Evolutionary conservation across 441 rosid species (phyloP), one percentile per base, ranked within the genome.

Genomic region (Croton setiger): DNA sequence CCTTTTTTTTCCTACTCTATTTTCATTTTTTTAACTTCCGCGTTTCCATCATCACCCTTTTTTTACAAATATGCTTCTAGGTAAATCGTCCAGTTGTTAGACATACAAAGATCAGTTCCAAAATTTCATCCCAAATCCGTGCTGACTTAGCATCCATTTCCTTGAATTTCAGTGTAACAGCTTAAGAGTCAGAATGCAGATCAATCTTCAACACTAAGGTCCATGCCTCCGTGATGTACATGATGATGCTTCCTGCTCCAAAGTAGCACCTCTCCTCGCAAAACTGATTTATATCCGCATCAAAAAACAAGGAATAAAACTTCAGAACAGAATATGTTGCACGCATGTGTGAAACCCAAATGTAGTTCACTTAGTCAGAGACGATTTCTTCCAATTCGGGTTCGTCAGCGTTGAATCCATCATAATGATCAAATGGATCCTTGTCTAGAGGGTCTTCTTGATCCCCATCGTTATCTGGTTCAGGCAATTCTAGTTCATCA

Each of bases 361-460:
- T n/a, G 12, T n/a, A 23, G 36, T 44, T 31, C 68, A 43, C 18
- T 75, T 72, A 92, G 78, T 91, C 99, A 21, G 99, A 90, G 65
- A 95, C 83, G 63, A 87, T 78, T 75, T 90, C 96, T 56, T 91
- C 97, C 58, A 87, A 77, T 82, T 89, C 96, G 53, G 89, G 89
- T 64, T 93, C 98, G 36, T 88, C 93, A 0, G 84, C 67, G 66
- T 66, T 69, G 31, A 75, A 66, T 57, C 80, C 83, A 49, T 93
- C 98, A 52, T 91, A 87, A 70, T 93, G 85, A 53, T 84, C 79
- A 51, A 79, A 72, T 53, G 71, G 70, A 27, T 74, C 81, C 56
- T 67, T 82, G 68, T 83, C 86, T 63, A 70, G 81, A 57, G 78
- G 70, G 60, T 67, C 82, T 36, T 80, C 81, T 58, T 82, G 81